phyloP scores from a whole-genome alignment of 2,329 filamentous ascomycete species.

The Ciborinia camelliae region DNA sequence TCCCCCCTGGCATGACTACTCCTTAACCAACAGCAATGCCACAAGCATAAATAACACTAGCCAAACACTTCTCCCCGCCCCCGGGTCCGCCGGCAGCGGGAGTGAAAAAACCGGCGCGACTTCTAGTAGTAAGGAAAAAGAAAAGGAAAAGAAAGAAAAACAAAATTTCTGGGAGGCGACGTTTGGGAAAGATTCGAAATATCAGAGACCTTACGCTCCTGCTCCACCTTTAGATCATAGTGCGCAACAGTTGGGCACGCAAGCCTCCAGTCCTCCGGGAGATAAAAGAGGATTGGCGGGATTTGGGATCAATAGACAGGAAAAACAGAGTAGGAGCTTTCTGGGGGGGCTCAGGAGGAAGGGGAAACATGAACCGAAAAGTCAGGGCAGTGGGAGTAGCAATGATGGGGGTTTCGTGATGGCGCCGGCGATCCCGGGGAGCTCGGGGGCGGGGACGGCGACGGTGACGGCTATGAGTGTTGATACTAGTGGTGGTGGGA shows the following conservation, averaged over 20 bases:
- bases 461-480: constrained; percentile 3
- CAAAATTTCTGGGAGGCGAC: constrained; percentile 38
- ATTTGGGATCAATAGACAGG: constrained; percentile 28
- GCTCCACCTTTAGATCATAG: constrained; percentile 12
- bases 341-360: constrained; percentile 32
- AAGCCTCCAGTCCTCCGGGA: constrained; percentile 26
- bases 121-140: constrained; percentile 15
- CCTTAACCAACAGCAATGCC: constrained; percentile 6
- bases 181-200: constrained; percentile 35
- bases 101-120: constrained; percentile 19
- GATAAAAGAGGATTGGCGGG: constrained; percentile 18
- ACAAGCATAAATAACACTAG: constrained; percentile 1
- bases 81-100: constrained; percentile 30
- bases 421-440: not conserved
- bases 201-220: constrained; percentile 25
- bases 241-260: constrained; percentile 15
- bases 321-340: constrained; percentile 33
- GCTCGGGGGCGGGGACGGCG: not conserved
- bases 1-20: constrained; percentile 24
- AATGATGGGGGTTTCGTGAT: constrained; percentile 13
- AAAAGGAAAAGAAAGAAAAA: constrained; percentile 31
- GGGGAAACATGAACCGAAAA: constrained; percentile 21
- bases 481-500: constrained; percentile 3
- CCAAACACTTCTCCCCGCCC: constrained; percentile 12
- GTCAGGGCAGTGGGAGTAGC: constrained; percentile 17